phyloP scores from a whole-genome alignment of 140 eudicot genomes.

The Oenanthe javanica region DNA sequence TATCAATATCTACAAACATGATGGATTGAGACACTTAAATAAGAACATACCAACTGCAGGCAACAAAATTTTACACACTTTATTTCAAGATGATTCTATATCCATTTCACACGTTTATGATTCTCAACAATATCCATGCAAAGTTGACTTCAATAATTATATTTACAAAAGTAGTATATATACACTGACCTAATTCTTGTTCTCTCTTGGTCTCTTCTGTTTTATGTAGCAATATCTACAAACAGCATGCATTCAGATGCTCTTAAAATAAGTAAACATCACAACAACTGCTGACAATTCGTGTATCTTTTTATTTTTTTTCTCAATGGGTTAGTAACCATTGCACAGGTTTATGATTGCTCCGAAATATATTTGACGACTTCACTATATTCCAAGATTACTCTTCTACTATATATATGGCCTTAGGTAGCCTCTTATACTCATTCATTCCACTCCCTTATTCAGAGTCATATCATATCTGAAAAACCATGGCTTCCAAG shows the following conservation, averaged over 20 bases:
- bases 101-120: too few species aligned
- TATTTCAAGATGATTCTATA: too few species aligned
- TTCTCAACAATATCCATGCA: too few species aligned
- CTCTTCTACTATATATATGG: slow-evolving; percentile 1
- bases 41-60: too few species aligned
- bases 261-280: not conserved
- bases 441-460: not conserved
- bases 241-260: not conserved
- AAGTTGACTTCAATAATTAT: too few species aligned
- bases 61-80: too few species aligned
- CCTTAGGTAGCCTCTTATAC: not conserved
- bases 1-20: not conserved
- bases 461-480: not conserved
- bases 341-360: not conserved
- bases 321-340: not conserved
- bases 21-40: too few species aligned
- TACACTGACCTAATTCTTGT: too few species aligned
- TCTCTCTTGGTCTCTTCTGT: too few species aligned
- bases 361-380: not conserved
- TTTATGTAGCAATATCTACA: not conserved
- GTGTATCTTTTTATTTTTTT: not conserved
- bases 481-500: slow-evolving; percentile 6
- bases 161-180: too few species aligned
- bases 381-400: not conserved
- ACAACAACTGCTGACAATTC: not conserved